These are phyloP conservation scores for Malus sieversii DNA, from an alignment of 306 rosid species.

Conservation along the genomic window DNA sequence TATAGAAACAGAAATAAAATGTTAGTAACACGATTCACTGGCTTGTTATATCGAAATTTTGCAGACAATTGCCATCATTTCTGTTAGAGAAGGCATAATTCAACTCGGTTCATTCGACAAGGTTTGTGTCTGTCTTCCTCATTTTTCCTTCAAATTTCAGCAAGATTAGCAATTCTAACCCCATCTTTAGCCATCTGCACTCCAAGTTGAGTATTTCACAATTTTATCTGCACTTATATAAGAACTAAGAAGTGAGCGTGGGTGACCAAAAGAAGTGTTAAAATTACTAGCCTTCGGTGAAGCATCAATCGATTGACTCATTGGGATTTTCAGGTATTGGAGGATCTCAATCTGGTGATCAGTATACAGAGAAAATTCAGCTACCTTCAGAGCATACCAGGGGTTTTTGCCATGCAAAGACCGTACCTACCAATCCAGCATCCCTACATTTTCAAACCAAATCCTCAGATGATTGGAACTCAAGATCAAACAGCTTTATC, in stretches of 20 bases:
- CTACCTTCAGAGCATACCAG: constrained; percentile 78
- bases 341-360: constrained; percentile 67
- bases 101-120: constrained; percentile 80
- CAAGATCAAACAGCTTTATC: constrained; percentile 30
- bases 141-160: background rate
- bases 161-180: background rate
- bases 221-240: background rate
- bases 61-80: constrained; percentile 68
- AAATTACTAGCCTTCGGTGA: background rate
- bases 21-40: background rate
- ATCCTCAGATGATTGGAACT: constrained; percentile 32
- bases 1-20: background rate
- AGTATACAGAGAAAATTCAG: constrained; percentile 67
- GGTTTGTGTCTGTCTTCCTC: constrained; percentile 29
- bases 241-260: background rate
- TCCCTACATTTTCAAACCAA: constrained; percentile 52
- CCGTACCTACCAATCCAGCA: constrained; percentile 55
- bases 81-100: constrained; percentile 81
- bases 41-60: background rate
- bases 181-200: background rate
- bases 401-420: constrained; percentile 63
- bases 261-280: background rate
- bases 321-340: constrained; percentile 43
- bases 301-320: background rate
- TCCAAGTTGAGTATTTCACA: background rate